Evolutionary conservation across 495 filamentous ascomycete genomes (phyloP).

Genomic region (Acidomyces sp.): DNA sequence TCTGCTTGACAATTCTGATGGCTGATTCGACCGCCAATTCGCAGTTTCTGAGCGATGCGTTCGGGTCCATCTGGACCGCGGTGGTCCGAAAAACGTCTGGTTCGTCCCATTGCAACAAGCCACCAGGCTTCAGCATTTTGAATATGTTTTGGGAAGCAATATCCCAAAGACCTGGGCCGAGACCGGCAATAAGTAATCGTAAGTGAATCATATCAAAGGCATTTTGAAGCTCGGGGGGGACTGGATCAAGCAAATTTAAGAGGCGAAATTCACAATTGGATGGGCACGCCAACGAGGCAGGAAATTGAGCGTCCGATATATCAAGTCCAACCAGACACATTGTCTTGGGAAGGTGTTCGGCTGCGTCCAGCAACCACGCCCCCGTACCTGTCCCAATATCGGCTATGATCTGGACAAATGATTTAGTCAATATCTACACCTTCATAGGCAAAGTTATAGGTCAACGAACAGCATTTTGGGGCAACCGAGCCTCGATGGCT

Average conservation of each 20-base stretch:
- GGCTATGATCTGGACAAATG: background rate
- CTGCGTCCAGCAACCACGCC: background rate
- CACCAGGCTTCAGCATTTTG: background rate
- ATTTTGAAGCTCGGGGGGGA: background rate
- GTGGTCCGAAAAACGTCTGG: slow-evolving; percentile 16
- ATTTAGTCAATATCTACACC: too few species aligned
- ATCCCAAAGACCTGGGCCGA: background rate
- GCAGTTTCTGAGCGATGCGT: background rate
- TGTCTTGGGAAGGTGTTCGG: background rate
- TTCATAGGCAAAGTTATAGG: too few species aligned
- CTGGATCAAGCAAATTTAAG: background rate
- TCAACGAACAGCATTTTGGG: background rate
- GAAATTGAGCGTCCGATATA: slow-evolving; percentile 1
- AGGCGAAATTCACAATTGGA: background rate
- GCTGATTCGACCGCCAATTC: background rate
- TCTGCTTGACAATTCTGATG: background rate
- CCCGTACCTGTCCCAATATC: background rate
- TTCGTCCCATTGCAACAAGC: background rate
- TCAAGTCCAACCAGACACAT: background rate
- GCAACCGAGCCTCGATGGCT: background rate
- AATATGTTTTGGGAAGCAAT: background rate
- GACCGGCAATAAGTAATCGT: background rate
- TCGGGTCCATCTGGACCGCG: background rate
- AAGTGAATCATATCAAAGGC: background rate
- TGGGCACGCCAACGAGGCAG: background rate